These are phyloP conservation scores for Ustilago crameri DNA, from an alignment of 1,284 basidiomycete genomes.

Conservation along the genomic window DNA sequence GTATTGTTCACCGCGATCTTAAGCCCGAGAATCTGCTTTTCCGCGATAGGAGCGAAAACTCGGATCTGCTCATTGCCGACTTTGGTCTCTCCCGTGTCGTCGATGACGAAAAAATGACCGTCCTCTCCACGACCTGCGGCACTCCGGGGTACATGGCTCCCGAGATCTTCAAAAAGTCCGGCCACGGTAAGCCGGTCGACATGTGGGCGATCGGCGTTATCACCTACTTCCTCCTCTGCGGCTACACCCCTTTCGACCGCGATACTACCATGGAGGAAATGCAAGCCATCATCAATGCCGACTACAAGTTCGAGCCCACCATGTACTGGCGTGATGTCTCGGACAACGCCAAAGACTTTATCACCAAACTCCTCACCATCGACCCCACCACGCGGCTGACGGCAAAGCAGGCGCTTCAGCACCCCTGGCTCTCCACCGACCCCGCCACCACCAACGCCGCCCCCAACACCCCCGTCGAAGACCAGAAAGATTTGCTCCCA, in stretches of 20 bases:
- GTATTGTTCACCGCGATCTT: conserved; percentile 96
- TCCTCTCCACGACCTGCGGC: conserved; percentile 94
- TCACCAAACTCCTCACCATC: conserved; percentile 62
- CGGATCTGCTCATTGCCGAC: conserved; percentile 96
- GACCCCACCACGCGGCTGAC: conserved; percentile 59
- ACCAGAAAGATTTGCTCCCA: conserved; percentile 63
- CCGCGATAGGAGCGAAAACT: conserved; percentile 86
- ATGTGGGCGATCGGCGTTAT: conserved; percentile 73
- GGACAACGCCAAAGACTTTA: conserved; percentile 62
- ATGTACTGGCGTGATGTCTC: conserved; percentile 65
- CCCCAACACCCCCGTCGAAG: neutral
- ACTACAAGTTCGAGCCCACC: conserved; percentile 64
- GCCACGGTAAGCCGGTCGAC: conserved; percentile 95
- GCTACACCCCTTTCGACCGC: conserved; percentile 67
- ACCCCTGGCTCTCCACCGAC: conserved; percentile 56
- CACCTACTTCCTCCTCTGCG: conserved; percentile 67
- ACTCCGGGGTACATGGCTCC: conserved; percentile 96
- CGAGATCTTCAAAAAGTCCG: conserved; percentile 92
- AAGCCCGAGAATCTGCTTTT: conserved; percentile 98
- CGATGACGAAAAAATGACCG: conserved; percentile 86
- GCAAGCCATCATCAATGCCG: conserved; percentile 66
- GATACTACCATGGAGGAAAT: conserved; percentile 67
- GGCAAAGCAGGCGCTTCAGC: conserved; percentile 57
- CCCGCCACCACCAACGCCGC: conserved; percentile 1
- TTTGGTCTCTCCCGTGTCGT: conserved; percentile 88